Evolutionary conservation across 257 asterid species (phyloP).

Genomic region (Agastache rugosa): DNA sequence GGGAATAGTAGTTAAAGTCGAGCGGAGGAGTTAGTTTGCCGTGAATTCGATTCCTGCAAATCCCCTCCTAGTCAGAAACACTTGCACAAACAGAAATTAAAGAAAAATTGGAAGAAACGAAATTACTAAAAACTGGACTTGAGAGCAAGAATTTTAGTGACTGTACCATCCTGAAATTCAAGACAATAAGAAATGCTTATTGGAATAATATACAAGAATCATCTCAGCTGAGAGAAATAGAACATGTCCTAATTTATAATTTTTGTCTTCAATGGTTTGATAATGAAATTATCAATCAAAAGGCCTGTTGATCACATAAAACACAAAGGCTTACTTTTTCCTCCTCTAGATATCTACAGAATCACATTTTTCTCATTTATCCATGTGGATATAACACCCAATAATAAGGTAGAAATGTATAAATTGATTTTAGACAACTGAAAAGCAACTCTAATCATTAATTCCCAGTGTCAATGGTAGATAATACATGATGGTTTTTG

Average conservation of each 20-base stretch:
- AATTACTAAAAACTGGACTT: conserved; percentile 13
- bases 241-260: neutral
- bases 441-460: too few relatives aligned
- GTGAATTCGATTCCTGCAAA: neutral
- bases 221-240: conserved; percentile 11
- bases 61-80: neutral
- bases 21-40: neutral
- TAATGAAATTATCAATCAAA: too few relatives aligned
- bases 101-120: neutral
- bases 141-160: neutral
- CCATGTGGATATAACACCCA: too few relatives aligned
- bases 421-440: too few relatives aligned
- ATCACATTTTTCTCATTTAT: too few relatives aligned
- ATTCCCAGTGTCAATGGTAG: too few relatives aligned
- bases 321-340: neutral
- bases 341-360: too few relatives aligned
- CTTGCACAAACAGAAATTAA: neutral
- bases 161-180: conserved; percentile 23
- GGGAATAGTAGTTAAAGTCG: too few relatives aligned
- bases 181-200: conserved; percentile 18
- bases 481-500: too few relatives aligned
- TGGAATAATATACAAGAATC: conserved; percentile 3
- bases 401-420: too few relatives aligned
- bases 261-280: neutral
- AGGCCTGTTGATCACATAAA: too few relatives aligned